These are phyloP conservation scores for Pleurozium schreberi DNA, from an alignment of 225 moss, liverwort and hornwort genomes.

Conservation along the genomic window DNA sequence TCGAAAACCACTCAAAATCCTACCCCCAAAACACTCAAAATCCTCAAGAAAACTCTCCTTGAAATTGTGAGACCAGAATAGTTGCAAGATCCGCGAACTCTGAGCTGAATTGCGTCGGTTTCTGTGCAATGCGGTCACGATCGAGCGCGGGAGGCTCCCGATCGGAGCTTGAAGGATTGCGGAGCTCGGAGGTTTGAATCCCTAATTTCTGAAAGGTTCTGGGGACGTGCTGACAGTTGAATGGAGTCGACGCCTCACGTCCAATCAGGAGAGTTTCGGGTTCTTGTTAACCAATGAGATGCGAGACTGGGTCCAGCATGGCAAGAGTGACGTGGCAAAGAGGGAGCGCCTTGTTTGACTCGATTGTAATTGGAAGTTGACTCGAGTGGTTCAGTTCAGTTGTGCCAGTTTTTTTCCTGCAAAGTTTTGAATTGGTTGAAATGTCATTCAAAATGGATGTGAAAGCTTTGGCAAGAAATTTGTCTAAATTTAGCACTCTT, in stretches of 20 bases:
- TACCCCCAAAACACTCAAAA: not conserved
- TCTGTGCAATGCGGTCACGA: not conserved
- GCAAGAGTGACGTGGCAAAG: not conserved
- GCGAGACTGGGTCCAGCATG: not conserved
- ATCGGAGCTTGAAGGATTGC: not conserved
- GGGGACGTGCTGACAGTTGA: not conserved
- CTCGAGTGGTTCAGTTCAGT: not conserved
- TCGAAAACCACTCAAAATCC: not conserved
- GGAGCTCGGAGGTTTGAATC: not conserved
- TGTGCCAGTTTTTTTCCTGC: not conserved
- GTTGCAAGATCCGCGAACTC: not conserved
- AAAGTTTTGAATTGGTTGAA: not conserved
- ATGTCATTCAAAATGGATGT: not conserved
- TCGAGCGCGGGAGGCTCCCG: not conserved
- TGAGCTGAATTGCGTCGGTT: not conserved
- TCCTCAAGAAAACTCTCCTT: not conserved
- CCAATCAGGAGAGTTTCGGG: not conserved
- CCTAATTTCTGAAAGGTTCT: conserved; percentile 21
- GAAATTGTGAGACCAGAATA: not conserved
- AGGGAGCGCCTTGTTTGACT: not conserved
- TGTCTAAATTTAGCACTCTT: not conserved
- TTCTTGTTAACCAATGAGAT: not conserved
- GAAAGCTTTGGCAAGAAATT: not conserved
- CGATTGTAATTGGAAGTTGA: not conserved
- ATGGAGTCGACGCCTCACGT: not conserved